These are phyloP conservation scores for Pisolithus sp. DNA, from an alignment of 768 basidiomycete species.

Conservation along the genomic window DNA sequence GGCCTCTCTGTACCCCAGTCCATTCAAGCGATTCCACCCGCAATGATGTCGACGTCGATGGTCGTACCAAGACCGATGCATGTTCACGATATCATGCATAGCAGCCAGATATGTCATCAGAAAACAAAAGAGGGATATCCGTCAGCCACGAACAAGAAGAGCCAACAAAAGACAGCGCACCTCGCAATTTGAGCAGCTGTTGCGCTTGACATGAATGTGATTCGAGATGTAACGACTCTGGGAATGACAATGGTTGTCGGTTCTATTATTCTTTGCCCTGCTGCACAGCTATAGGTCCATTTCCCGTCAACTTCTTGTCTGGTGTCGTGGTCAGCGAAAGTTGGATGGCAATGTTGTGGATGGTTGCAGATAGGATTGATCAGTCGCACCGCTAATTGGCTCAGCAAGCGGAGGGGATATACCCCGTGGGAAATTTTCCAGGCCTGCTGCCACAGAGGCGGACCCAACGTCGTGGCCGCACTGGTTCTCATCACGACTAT, in stretches of 20 bases:
- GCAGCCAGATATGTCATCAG: neutral
- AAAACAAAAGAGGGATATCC: neutral
- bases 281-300: neutral
- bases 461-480: too few species aligned
- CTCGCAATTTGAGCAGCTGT: slow-evolving; percentile 33
- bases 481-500: too few species aligned
- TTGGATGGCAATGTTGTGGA: too few species aligned
- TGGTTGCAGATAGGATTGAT: neutral
- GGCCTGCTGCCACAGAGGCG: too few species aligned
- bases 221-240: neutral
- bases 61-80: neutral
- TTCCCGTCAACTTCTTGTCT: neutral
- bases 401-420: too few species aligned
- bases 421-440: too few species aligned
- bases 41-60: neutral
- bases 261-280: neutral
- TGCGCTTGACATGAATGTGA: slow-evolving; percentile 19
- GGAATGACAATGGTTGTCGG: neutral
- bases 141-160: neutral
- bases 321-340: neutral
- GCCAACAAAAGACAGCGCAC: slow-evolving; percentile 14
- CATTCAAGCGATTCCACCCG: neutral
- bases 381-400: neutral
- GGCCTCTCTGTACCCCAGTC: slow-evolving; percentile 55
- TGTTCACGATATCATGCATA: neutral